phyloP scores from a whole-genome alignment of 2,329 filamentous ascomycete genomes.

The Hypoxylon sp. region DNA sequence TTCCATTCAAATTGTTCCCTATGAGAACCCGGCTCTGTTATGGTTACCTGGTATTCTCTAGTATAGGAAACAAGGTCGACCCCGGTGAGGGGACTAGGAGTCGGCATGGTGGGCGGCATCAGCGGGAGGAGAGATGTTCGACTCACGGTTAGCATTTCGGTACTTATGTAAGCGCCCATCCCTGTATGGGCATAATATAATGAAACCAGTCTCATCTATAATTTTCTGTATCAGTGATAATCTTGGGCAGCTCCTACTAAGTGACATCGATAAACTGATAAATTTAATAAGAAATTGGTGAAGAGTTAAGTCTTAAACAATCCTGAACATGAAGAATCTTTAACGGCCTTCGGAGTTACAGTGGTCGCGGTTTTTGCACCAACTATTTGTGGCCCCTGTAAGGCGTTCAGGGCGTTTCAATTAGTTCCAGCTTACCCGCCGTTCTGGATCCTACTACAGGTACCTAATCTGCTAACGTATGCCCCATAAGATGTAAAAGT shows the following conservation, averaged over 20 bases:
- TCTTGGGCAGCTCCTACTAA: too few relatives aligned
- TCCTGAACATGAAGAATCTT: not conserved
- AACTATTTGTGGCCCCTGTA: not conserved
- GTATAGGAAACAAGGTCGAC: not conserved
- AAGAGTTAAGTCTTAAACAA: not conserved
- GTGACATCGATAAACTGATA: conserved; percentile 12
- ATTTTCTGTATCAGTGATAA: too few relatives aligned
- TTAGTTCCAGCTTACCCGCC: not conserved
- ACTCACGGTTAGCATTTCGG: conserved; percentile 20
- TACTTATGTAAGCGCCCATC: conserved; percentile 13
- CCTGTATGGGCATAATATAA: conserved; percentile 1
- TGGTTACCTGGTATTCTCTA: not conserved
- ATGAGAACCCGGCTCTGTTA: not conserved
- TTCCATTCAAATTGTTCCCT: not conserved
- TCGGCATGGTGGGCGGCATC: conserved; percentile 6
- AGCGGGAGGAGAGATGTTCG: not conserved
- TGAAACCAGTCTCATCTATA: not conserved
- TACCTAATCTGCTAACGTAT: too few relatives aligned
- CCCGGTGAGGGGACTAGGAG: conserved; percentile 5
- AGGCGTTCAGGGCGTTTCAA: not conserved
- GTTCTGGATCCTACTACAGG: not conserved
- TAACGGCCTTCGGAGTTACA: conserved; percentile 1
- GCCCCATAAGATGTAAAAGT: too few relatives aligned
- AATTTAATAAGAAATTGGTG: conserved; percentile 24
- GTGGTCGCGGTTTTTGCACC: not conserved